phyloP scores from a whole-genome alignment of 2,329 filamentous ascomycete genomes.

The Blastomyces silverae region DNA sequence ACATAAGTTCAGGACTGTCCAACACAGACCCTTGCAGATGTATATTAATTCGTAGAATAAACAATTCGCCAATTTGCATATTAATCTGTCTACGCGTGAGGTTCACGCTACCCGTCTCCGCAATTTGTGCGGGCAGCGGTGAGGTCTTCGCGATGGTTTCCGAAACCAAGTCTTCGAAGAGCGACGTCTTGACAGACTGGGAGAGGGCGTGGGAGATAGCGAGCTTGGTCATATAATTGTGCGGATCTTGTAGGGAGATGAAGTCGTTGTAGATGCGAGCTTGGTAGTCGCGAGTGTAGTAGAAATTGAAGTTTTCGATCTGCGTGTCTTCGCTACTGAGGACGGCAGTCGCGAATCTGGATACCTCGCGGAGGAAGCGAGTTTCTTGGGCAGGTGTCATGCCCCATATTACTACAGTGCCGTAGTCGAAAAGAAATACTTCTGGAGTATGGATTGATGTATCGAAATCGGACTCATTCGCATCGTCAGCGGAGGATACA shows the following conservation, averaged over 20 bases:
- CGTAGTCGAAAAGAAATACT: conserved; percentile 94
- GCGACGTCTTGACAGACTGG: conserved; percentile 94
- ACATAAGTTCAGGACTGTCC: conserved; percentile 95
- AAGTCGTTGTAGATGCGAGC: conserved; percentile 99
- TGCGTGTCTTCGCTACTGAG: conserved; percentile 82
- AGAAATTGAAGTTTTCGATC: conserved; percentile 98
- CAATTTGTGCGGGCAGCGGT: conserved; percentile 87
- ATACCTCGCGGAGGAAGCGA: conserved; percentile 84
- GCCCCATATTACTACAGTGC: conserved; percentile 96
- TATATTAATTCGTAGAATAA: conserved; percentile 95
- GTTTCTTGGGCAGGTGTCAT: conserved; percentile 89
- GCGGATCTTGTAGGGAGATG: conserved; percentile 86
- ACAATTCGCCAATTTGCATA: conserved; percentile 98
- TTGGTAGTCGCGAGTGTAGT: conserved; percentile 97
- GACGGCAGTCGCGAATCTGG: conserved; percentile 90
- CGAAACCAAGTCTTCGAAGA: conserved; percentile 92
- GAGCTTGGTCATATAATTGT: conserved; percentile 96
- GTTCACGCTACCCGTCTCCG: conserved; percentile 82
- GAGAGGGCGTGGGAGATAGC: conserved; percentile 93
- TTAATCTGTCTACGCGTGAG: conserved; percentile 88
- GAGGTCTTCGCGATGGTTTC: conserved; percentile 91
- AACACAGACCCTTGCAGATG: conserved; percentile 95
- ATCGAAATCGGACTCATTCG: conserved; percentile 64
- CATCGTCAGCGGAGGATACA: conserved; percentile 27
- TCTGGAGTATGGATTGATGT: conserved; percentile 86